These are phyloP conservation scores for Graphilbum sp. DNA, from an alignment of 2,329 filamentous ascomycete species.

Conservation along the genomic window DNA sequence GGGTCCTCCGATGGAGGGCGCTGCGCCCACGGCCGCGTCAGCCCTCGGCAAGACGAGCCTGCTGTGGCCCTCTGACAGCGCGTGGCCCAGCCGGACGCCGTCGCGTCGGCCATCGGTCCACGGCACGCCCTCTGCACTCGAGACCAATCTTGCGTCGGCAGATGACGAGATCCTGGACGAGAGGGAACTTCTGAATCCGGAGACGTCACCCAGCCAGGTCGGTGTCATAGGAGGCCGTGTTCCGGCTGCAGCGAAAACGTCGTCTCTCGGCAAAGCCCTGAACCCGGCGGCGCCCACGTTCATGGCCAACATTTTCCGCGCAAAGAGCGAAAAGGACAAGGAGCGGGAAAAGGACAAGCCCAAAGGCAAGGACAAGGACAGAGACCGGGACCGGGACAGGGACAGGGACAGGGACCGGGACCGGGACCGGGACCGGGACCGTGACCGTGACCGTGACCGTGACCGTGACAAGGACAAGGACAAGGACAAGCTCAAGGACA, in stretches of 20 bases:
- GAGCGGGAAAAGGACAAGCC: constrained; percentile 17
- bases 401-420: constrained; percentile 21
- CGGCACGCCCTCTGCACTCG: constrained; percentile 49
- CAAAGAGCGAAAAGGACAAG: constrained; percentile 20
- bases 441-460: too few relatives aligned
- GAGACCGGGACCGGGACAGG: constrained; percentile 22
- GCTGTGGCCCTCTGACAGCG: constrained; percentile 48
- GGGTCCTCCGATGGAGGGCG: constrained; percentile 32
- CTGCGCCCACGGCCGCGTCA: constrained; percentile 3
- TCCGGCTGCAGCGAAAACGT: constrained; percentile 31
- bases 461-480: too few relatives aligned
- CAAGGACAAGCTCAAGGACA: constrained; percentile 21
- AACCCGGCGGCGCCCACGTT: constrained; percentile 88
- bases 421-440: too few relatives aligned
- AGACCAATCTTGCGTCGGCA: constrained; percentile 44
- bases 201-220: constrained; percentile 39
- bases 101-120: constrained; percentile 72
- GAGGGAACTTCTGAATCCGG: constrained; percentile 34
- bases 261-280: constrained; percentile 41
- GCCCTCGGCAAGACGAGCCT: constrained; percentile 33
- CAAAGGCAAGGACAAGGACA: constrained; percentile 22
- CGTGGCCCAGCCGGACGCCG: constrained; percentile 44
- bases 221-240: constrained; percentile 63
- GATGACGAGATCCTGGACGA: constrained; percentile 48
- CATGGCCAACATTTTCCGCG: constrained; percentile 50